These are phyloP conservation scores for Phialophora macrospora DNA, from an alignment of 2,329 filamentous ascomycete genomes.

Conservation along the genomic window DNA sequence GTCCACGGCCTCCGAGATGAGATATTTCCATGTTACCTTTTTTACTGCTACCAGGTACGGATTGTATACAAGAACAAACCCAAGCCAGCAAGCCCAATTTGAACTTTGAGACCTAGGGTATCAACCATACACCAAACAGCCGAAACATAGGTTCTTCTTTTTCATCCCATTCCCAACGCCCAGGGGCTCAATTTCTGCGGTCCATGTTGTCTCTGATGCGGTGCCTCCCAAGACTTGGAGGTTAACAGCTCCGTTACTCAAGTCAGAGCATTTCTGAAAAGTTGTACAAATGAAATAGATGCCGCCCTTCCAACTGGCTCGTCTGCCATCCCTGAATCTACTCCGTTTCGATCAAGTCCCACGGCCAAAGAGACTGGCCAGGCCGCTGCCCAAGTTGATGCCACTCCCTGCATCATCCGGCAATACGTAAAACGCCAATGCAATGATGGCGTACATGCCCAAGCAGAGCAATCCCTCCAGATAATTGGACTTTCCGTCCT, in stretches of 20 bases:
- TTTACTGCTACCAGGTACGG: background rate
- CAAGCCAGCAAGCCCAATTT: background rate
- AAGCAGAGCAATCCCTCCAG: conserved; percentile 77
- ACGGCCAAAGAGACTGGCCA: conserved; percentile 22
- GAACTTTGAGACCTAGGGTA: conserved; percentile 4
- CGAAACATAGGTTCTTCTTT: conserved; percentile 2
- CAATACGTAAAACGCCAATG: conserved; percentile 56
- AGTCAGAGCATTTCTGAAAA: background rate
- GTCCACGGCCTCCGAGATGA: no score
- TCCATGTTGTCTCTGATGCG: background rate
- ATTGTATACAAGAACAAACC: background rate
- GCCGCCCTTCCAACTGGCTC: background rate
- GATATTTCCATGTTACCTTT: background rate
- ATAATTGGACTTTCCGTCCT: conserved; percentile 84
- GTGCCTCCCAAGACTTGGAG: background rate
- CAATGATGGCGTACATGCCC: conserved; percentile 57
- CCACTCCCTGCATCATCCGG: conserved; percentile 46
- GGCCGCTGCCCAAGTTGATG: conserved; percentile 17
- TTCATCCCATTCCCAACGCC: background rate
- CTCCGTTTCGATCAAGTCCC: conserved; percentile 11
- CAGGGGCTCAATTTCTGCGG: background rate
- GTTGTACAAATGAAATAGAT: conserved; percentile 11
- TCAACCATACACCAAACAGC: conserved; percentile 7
- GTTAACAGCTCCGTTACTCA: background rate
- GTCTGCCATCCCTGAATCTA: background rate